Evolutionary conservation across 306 rosid genomes (phyloP).

Genomic region (Malus domestica): ASM211411v1 NC_041803.1:37243501-37244000

Average conservation of each 20-base stretch:
- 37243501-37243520: constrained; percentile 55
- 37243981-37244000: not conserved
- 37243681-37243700: not conserved
- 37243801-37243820: constrained; percentile 62
- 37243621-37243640: constrained; percentile 77
- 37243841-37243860: constrained; percentile 63
- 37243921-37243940: not conserved
- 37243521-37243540: not conserved
- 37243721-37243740: not conserved
- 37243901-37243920: constrained; percentile 19
- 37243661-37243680: constrained; percentile 40
- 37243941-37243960: not conserved
- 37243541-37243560: not conserved
- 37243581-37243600: not conserved
- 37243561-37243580: not conserved
- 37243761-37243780: not conserved
- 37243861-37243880: constrained; percentile 21
- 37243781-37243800: constrained; percentile 69
- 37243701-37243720: not conserved
- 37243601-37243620: constrained; percentile 24
- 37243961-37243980: not conserved
- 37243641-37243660: constrained; percentile 73
- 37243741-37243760: not conserved
- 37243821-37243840: constrained; percentile 66
- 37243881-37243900: not conserved